Conservation (phyloP, 106 monocot species). For the Dioscorea alata region DNA sequence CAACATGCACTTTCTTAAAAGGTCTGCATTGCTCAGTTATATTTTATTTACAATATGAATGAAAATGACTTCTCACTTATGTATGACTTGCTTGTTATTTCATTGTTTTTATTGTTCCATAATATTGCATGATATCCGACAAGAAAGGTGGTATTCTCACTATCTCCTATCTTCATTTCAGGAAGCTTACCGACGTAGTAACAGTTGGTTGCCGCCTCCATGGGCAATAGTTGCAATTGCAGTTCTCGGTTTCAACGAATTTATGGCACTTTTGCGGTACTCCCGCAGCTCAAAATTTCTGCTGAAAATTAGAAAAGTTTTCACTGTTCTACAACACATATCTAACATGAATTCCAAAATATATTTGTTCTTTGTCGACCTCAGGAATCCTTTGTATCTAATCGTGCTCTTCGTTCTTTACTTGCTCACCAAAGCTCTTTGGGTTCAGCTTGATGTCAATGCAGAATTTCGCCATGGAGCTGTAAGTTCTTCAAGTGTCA, state of each 20-base stretch:
- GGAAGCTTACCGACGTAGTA: slow-evolving; percentile 60
- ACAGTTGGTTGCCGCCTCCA: slow-evolving; percentile 57
- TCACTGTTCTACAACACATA: no score
- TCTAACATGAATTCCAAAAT: no score
- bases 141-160: no score
- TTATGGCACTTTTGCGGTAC: slow-evolving; percentile 68
- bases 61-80: no score
- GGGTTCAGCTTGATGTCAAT: slow-evolving; percentile 40
- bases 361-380: not conserved
- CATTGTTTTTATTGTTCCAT: no score
- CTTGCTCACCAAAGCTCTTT: slow-evolving; percentile 44
- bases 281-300: not conserved
- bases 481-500: slow-evolving; percentile 32
- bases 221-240: slow-evolving; percentile 62
- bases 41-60: no score
- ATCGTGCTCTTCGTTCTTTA: slow-evolving; percentile 44
- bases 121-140: no score
- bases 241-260: slow-evolving; percentile 64
- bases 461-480: slow-evolving; percentile 55
- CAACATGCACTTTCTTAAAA: no score
- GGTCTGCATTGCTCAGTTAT: no score
- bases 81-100: no score
- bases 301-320: no score
- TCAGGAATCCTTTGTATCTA: slow-evolving; percentile 65
- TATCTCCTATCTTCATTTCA: slow-evolving; percentile 8